Conservation (phyloP, 306 rosid species). For the Dryas octopetala region DNA sequence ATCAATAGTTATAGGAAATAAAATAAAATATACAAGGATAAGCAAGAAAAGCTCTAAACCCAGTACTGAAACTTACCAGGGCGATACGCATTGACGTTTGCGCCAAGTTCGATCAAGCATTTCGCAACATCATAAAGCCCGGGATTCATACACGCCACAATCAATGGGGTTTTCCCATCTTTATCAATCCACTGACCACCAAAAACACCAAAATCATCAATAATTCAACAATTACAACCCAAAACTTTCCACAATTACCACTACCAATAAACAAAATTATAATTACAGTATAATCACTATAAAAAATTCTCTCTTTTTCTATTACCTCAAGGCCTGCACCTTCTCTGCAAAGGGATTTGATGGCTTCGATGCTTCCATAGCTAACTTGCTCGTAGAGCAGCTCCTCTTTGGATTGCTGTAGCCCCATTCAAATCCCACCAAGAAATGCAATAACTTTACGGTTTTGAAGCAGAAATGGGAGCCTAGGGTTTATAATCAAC, state of each 20-base stretch:
- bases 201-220: constrained; percentile 24
- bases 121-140: constrained; percentile 64
- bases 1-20: not conserved
- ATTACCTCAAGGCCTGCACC: constrained; percentile 93
- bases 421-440: constrained; percentile 65
- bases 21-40: not conserved
- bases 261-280: not conserved
- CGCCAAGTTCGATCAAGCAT: constrained; percentile 85
- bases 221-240: constrained; percentile 19
- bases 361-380: constrained; percentile 71
- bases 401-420: constrained; percentile 74
- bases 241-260: not conserved
- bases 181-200: constrained; percentile 64
- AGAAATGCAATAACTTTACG: not conserved
- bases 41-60: not conserved
- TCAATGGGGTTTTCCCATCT: constrained; percentile 84
- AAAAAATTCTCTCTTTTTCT: not conserved
- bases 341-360: constrained; percentile 70
- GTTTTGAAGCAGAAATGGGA: not conserved
- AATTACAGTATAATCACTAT: not conserved
- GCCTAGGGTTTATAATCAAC: not conserved
- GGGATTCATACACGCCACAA: constrained; percentile 78
- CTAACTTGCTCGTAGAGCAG: constrained; percentile 77
- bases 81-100: constrained; percentile 84
- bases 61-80: constrained; percentile 51